A percentile compares a stretch with the other conserved stretches of the same genome.
Evolutionary conservation across 2,329 filamentous ascomycete species (phyloP).

Genomic region (Colletotrichum musae): DNA sequence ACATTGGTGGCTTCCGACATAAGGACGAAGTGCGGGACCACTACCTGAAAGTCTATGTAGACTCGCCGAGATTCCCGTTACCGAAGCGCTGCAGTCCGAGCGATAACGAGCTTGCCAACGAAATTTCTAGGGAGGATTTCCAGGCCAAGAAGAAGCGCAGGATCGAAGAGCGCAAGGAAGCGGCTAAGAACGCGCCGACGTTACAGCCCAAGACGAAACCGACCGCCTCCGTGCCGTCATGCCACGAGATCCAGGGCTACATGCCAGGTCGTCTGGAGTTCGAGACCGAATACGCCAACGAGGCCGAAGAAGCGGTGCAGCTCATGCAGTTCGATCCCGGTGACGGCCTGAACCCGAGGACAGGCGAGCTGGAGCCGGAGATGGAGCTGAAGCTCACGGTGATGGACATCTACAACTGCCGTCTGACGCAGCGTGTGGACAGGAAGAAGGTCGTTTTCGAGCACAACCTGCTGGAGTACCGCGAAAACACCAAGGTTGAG

Average conservation of each 20-base stretch:
- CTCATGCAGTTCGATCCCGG: slow-evolving; percentile 98
- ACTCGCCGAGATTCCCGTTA: slow-evolving; percentile 87
- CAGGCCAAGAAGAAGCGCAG: slow-evolving; percentile 92
- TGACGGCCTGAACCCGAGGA: slow-evolving; percentile 88
- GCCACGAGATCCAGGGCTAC: slow-evolving; percentile 98
- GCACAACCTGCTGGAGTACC: slow-evolving; percentile 92
- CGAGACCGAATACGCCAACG: slow-evolving; percentile 97
- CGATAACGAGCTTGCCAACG: slow-evolving; percentile 83
- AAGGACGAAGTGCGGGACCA: slow-evolving; percentile 98
- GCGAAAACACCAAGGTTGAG: slow-evolving; percentile 89
- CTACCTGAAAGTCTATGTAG: slow-evolving; percentile 89
- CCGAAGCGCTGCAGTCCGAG: slow-evolving; percentile 88
- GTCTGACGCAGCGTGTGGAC: slow-evolving; percentile 90
- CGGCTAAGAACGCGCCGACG: slow-evolving; percentile 85
- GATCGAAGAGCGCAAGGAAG: slow-evolving; percentile 92
- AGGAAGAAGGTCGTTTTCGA: slow-evolving; percentile 98
- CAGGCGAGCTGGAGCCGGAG: slow-evolving; percentile 91
- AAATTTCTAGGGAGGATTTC: slow-evolving; percentile 91
- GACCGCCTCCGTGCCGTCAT: slow-evolving; percentile 93
- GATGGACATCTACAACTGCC: slow-evolving; percentile 97
- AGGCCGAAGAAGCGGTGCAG: slow-evolving; percentile 97
- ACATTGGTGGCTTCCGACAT: slow-evolving; percentile 93
- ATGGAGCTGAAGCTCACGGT: slow-evolving; percentile 98
- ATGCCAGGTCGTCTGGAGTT: slow-evolving; percentile 99
- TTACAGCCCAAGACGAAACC: slow-evolving; percentile 95